Evolutionary conservation across 2,329 filamentous ascomycete species (phyloP), one percentile per base, ranked within the genome.

Genomic region (Botrytis fabae): DNA sequence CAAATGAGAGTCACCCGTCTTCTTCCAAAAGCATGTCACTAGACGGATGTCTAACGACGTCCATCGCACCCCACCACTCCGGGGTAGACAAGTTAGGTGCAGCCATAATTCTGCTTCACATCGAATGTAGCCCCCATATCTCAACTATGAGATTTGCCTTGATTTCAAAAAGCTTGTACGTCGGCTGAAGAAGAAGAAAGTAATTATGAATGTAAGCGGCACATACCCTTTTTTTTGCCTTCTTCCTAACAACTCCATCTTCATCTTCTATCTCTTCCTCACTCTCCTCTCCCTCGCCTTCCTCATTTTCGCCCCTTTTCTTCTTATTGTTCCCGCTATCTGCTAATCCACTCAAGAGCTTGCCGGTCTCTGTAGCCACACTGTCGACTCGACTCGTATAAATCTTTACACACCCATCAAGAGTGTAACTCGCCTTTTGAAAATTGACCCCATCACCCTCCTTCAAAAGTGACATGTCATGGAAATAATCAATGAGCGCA

Each of bases 401-500:
- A 80, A 99, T 98, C 85, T 99, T 99, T 80, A 99, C 96, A 81
- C 96, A 99, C 32, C 96, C 96, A 81, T 99, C 96, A 28, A 99
- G 86, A 0, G 96, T 99, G 84, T 94, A 98, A 84, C 95, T 98
- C 74, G 96, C 96, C 82, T 97, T 97, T 81, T 99, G 96, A 79
- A 99, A 99, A 82, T 99, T 99, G 83, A 99, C 95, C 22, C 95
- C 92, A 76, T 99, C 94, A 44, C 96, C 96, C 80, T 99, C 96
- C 81, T 97, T 97, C 65, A 99, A 86, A 61, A 99, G 85, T 1
- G 94, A 97, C 96, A 99, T 98, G 80, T 99, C 96, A 82, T 99
- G 95, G 80, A 99, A 99, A 83, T 99, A 99, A 83, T 99, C 96
- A 81, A 99, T 99, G 28, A 99, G 88, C n/a, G 96, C 96, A 84